These are phyloP conservation scores for Neurospora sp. DNA, from an alignment of 495 filamentous ascomycete genomes.

Conservation along the genomic window DNA sequence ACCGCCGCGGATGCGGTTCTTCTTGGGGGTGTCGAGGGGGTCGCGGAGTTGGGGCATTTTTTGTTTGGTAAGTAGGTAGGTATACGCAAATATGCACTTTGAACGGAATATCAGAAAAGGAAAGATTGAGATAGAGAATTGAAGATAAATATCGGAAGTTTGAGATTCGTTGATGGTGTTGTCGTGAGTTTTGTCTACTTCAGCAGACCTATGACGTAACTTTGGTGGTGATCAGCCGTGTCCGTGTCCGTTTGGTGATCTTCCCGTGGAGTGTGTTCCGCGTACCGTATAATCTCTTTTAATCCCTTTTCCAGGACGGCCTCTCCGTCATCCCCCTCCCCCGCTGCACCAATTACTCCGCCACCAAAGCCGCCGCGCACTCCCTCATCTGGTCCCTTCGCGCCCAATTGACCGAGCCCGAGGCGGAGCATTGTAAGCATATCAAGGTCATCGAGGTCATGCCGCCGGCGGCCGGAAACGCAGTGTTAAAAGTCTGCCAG, in stretches of 20 bases:
- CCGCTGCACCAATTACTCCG: constrained; percentile 45
- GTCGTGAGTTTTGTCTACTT: background rate
- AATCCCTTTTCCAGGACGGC: constrained; percentile 5
- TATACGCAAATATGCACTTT: no score
- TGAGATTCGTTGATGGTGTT: background rate
- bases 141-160: no score
- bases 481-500: no score
- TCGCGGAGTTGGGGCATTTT: background rate
- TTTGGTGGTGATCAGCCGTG: background rate
- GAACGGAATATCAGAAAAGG: no score
- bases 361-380: constrained; percentile 50
- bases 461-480: constrained; percentile 40
- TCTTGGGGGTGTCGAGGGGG: background rate
- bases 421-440: constrained; percentile 4
- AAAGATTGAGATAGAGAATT: no score
- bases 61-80: no score
- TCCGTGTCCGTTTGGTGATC: background rate
- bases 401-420: constrained; percentile 37
- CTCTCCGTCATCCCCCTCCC: constrained; percentile 45
- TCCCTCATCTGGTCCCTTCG: constrained; percentile 48
- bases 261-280: background rate
- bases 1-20: background rate
- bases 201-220: background rate
- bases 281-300: no score
- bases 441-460: constrained; percentile 55